Base-by-base conservation (phyloP, 2,329 filamentous ascomycete genomes). In the Lachnellula hyalina region DNA sequence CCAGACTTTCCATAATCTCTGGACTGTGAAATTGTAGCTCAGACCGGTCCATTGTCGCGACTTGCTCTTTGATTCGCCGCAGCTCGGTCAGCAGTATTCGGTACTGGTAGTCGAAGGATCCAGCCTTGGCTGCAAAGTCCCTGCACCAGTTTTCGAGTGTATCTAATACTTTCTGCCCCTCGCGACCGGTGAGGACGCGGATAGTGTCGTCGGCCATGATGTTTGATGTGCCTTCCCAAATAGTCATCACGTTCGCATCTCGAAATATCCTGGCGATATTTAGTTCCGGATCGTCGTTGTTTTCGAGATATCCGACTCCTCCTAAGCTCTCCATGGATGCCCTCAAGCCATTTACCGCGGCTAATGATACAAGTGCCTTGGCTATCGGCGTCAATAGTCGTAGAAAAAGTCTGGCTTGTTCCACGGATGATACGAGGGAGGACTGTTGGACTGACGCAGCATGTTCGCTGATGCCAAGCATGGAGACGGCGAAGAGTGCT, bases 191-290 rank as follows among this genome's bases (percentile, higher is more conserved):
- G 0, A 74, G 68, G 35, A 80, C 75, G 57, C 78, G 79, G 42
- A 81, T 54, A 0, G 76, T 75, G 56, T 83, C 79, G 1, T 73
- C 75, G 4, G 82, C 81, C 53, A 90, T 74, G 5, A 90, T 84
- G 63, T 89, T 85, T 0, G 85, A 88, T 0, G 87, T 90, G 1
- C 86, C 85, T 68, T 88, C 85, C 84, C 85, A 88, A 48, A 90
- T 89, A 14, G 80, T 77, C 49, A 82, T 71, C 2, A 89, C 86
- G 7, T 75, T 71, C 1, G 78, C 81, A 62, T 90, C 86, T 7
- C 87, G 78, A 62, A 83, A 83, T 1, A 89, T 72, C 6, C 84
- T 77, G 0, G 85, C 78, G 3, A 90, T 72, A 63, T 90, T 90
- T 54, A 88, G 73, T 38, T 82, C 77, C 49, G 84, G 82, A 55